Percentiles rank a stretch among this genome's conserved stretches.
phyloP scores from a whole-genome alignment of 2,329 filamentous ascomycete genomes.

The Alternaria metachromatica region DNA sequence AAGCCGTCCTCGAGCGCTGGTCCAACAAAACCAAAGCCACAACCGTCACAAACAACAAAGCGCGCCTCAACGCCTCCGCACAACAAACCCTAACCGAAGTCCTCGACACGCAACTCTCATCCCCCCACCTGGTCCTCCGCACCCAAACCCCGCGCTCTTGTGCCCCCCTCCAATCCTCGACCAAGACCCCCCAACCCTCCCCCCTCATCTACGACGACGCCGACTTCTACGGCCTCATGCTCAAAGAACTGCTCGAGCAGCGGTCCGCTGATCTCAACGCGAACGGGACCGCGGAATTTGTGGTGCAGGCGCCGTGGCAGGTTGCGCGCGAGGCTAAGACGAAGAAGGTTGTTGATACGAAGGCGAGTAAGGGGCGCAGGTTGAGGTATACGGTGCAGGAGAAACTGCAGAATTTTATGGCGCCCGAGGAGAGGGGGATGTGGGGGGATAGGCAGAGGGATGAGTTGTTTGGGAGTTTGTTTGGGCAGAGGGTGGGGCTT shows the following conservation, averaged over 20 bases:
- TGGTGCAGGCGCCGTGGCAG: slow-evolving; percentile 60
- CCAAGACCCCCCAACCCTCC: slow-evolving; percentile 30
- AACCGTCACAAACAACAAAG: slow-evolving; percentile 59
- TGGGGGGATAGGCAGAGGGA: slow-evolving; percentile 87
- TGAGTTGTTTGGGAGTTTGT: slow-evolving; percentile 60
- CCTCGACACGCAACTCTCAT: slow-evolving; percentile 72
- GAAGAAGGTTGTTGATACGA: slow-evolving; percentile 85
- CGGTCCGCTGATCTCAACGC: slow-evolving; percentile 69
- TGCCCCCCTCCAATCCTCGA: slow-evolving; percentile 70
- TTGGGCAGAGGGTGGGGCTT: slow-evolving; percentile 54
- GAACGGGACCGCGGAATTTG: slow-evolving; percentile 56
- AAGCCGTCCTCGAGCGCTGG: slow-evolving; percentile 86
- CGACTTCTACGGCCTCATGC: slow-evolving; percentile 89
- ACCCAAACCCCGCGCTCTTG: slow-evolving; percentile 77
- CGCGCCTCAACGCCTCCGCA: slow-evolving; percentile 65
- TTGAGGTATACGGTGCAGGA: slow-evolving; percentile 94
- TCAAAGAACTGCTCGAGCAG: slow-evolving; percentile 93
- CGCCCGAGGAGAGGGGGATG: slow-evolving; percentile 77
- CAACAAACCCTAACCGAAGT: slow-evolving; percentile 71
- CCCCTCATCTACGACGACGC: slow-evolving; percentile 84
- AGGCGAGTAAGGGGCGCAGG: slow-evolving; percentile 93
- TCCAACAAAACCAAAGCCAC: slow-evolving; percentile 75
- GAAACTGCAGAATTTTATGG: slow-evolving; percentile 98
- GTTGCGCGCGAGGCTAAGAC: slow-evolving; percentile 81
- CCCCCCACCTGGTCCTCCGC: slow-evolving; percentile 71